Evolutionary conservation across 768 basidiomycete genomes (phyloP).

Genomic region (Serendipita sp.): DNA sequence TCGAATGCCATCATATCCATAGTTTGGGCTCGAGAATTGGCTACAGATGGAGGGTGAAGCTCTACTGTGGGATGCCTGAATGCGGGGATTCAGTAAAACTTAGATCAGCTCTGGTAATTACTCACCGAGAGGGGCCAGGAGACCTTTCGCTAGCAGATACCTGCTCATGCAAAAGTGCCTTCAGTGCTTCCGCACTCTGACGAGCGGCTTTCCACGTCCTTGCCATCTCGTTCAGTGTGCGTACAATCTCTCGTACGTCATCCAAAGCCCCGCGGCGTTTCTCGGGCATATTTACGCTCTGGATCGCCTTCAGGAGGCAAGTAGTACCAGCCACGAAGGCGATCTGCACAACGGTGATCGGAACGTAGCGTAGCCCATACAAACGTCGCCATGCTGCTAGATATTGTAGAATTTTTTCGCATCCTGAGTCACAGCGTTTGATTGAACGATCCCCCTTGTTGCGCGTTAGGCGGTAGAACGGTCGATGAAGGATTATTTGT

Average conservation of each 20-base stretch:
- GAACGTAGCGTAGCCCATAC: conserved; percentile 42
- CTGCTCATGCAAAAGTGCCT: conserved; percentile 28
- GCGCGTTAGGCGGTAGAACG: conserved; percentile 24
- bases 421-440: conserved; percentile 37
- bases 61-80: background rate
- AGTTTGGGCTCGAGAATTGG: conserved; percentile 1
- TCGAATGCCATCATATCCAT: conserved; percentile 2
- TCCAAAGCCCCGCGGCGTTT: conserved; percentile 28
- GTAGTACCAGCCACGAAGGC: conserved; percentile 45
- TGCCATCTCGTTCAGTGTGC: conserved; percentile 38
- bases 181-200: conserved; percentile 33
- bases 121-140: background rate
- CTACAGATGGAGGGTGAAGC: conserved; percentile 5
- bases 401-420: conserved; percentile 40
- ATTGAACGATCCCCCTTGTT: conserved; percentile 24
- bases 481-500: conserved; percentile 44
- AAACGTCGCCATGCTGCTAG: conserved; percentile 32
- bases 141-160: background rate
- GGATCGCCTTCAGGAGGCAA: conserved; percentile 37
- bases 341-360: conserved; percentile 40
- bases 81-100: background rate
- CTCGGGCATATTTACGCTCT: conserved; percentile 31
- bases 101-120: background rate
- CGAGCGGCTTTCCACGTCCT: conserved; percentile 38
- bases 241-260: conserved; percentile 32